phyloP scores from a whole-genome alignment of 495 filamentous ascomycete genomes.

The Cetradonia linearis region DNA sequence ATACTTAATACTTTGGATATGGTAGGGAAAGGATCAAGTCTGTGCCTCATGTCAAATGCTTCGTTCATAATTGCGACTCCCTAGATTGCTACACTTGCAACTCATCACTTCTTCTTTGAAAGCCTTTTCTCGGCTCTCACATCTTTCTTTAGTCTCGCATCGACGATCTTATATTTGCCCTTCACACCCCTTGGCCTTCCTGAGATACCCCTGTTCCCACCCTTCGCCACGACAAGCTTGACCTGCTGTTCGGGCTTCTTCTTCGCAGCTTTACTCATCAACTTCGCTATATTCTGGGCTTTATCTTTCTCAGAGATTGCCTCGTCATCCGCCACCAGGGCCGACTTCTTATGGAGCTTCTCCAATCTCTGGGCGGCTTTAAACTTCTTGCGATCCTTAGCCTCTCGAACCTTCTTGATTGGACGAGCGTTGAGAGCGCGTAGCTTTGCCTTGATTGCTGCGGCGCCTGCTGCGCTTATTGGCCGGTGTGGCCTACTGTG shows the following conservation, averaged over 20 bases:
- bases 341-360: slow-evolving; percentile 91
- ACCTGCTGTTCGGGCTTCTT: slow-evolving; percentile 77
- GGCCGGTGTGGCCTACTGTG: slow-evolving; percentile 80
- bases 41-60: not conserved
- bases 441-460: slow-evolving; percentile 90
- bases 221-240: slow-evolving; percentile 82
- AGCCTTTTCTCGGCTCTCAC: slow-evolving; percentile 78
- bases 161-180: slow-evolving; percentile 98
- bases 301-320: slow-evolving; percentile 92
- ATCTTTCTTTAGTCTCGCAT: slow-evolving; percentile 97
- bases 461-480: slow-evolving; percentile 77
- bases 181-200: slow-evolving; percentile 80
- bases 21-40: too few species aligned
- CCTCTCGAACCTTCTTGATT: slow-evolving; percentile 98
- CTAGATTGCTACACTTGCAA: not conserved
- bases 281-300: slow-evolving; percentile 66
- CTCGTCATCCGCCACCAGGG: slow-evolving; percentile 75
- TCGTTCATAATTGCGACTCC: not conserved
- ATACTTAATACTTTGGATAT: too few species aligned
- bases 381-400: slow-evolving; percentile 91
- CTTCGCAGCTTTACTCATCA: slow-evolving; percentile 72
- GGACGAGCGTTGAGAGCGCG: slow-evolving; percentile 90
- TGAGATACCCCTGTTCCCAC: slow-evolving; percentile 71
- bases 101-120: slow-evolving; percentile 50
- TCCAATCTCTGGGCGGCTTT: slow-evolving; percentile 83